phyloP scores from a whole-genome alignment of 371 early-diverging fungal genomes.

The Saksenaea vasiformis region DNA sequence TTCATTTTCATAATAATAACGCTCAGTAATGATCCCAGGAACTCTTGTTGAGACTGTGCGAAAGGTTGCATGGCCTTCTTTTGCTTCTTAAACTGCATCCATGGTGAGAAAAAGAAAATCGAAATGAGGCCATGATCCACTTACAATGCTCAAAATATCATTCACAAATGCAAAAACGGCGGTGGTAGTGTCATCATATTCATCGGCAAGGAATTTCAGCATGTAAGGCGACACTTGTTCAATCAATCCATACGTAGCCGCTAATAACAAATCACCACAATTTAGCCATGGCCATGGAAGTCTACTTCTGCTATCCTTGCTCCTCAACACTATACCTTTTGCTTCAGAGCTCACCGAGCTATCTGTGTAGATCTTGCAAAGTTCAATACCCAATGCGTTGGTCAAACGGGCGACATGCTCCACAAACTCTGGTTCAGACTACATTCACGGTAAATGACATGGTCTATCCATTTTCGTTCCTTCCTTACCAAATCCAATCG shows the following conservation, averaged over 20 bases:
- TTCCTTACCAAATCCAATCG: conserved; percentile 52
- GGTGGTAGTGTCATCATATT: conserved; percentile 81
- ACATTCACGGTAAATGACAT: conserved; percentile 2
- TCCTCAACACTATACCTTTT: conserved; percentile 23
- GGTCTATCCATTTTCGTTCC: not conserved
- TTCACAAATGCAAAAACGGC: conserved; percentile 75
- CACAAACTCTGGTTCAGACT: conserved; percentile 75
- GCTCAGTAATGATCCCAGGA: conserved; percentile 70
- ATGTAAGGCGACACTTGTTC: conserved; percentile 69
- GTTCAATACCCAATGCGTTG: conserved; percentile 82
- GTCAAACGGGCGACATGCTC: conserved; percentile 83
- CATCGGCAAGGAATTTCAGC: conserved; percentile 73
- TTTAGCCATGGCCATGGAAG: not conserved
- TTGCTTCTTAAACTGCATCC: conserved; percentile 60
- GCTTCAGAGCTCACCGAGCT: conserved; percentile 37
- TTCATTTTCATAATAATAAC: conserved; percentile 85
- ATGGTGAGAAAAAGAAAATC: conserved; percentile 6
- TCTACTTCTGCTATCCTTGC: no score
- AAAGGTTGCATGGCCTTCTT: conserved; percentile 66
- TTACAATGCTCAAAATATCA: conserved; percentile 65
- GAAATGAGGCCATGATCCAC: conserved; percentile 2
- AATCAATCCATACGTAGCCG: conserved; percentile 50
- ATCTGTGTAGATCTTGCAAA: conserved; percentile 78
- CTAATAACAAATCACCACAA: conserved; percentile 6
- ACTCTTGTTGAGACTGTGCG: conserved; percentile 67